phyloP scores from a whole-genome alignment of 371 early-diverging fungal species.

The Phascolomyces articulosus region DNA sequence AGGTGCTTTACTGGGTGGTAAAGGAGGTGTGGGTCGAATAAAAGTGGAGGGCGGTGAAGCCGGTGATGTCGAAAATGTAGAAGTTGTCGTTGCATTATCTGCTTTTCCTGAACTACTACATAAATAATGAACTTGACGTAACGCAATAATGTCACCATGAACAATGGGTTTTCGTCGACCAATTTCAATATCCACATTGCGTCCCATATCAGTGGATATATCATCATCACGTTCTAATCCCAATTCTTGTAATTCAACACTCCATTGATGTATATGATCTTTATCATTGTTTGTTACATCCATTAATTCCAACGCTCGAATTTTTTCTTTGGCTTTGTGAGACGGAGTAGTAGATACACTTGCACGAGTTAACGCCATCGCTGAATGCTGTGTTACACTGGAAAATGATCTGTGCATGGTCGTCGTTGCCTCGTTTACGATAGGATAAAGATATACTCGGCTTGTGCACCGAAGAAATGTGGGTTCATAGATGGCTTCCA shows the following conservation, averaged over 20 bases:
- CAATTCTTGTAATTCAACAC: slow-evolving; percentile 26
- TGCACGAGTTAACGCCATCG: slow-evolving; percentile 2
- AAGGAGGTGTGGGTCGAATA: background rate
- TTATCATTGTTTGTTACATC: background rate
- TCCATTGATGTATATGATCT: slow-evolving; percentile 17
- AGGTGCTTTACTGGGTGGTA: background rate
- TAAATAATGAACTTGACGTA: slow-evolving; percentile 38
- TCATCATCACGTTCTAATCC: slow-evolving; percentile 24
- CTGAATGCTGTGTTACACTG: background rate
- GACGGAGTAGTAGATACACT: slow-evolving; percentile 7
- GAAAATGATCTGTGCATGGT: slow-evolving; percentile 7
- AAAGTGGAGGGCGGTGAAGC: too few species aligned
- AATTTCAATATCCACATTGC: slow-evolving; percentile 41
- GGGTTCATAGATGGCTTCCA: slow-evolving; percentile 15
- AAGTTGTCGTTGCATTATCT: too few species aligned
- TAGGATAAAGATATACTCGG: slow-evolving; percentile 38
- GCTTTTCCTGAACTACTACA: slow-evolving; percentile 13
- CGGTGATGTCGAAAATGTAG: too few species aligned
- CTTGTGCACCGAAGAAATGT: slow-evolving; percentile 27
- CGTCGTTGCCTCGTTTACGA: slow-evolving; percentile 13
- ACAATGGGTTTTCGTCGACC: slow-evolving; percentile 32
- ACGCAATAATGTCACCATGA: slow-evolving; percentile 32
- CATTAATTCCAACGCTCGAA: slow-evolving; percentile 21
- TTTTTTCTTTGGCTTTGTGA: slow-evolving; percentile 9
- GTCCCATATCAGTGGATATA: slow-evolving; percentile 23